A percentile compares a stretch with the other conserved stretches of the same genome.
Conservation (phyloP, 352 stramenopile genomes). For the Bremia lactucae region DNA sequence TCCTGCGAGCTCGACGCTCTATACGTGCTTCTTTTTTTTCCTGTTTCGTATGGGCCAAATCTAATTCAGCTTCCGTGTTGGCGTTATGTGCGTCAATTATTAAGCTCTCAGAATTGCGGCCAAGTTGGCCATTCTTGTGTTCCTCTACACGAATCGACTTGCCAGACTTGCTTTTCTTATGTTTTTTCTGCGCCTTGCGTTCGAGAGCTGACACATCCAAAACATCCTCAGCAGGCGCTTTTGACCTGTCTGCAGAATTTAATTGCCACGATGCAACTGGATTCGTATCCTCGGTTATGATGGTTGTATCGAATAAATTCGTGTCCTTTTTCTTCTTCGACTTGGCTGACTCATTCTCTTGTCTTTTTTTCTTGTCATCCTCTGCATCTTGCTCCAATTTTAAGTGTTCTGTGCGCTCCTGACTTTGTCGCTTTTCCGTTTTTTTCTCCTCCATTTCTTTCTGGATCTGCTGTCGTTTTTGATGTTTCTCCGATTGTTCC, state of each 20-base stretch:
- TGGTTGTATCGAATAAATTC: constrained; percentile 1
- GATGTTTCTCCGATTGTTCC: constrained; percentile 23
- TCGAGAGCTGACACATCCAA: constrained; percentile 7
- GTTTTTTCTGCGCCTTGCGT: constrained; percentile 3
- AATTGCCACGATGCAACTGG: neutral
- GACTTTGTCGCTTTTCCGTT: constrained; percentile 14
- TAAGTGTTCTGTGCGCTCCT: constrained; percentile 16
- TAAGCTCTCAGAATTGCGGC: constrained; percentile 1
- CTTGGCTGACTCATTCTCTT: constrained; percentile 13
- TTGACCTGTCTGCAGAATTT: neutral
- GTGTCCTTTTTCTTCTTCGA: constrained; percentile 3
- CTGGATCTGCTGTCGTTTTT: constrained; percentile 23
- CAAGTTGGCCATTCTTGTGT: too few species aligned
- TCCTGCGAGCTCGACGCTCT: constrained; percentile 14
- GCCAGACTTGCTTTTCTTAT: constrained; percentile 3
- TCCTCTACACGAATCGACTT: neutral
- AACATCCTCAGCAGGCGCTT: neutral
- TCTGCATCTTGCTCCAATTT: constrained; percentile 17
- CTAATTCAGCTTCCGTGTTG: neutral
- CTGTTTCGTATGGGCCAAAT: too few species aligned
- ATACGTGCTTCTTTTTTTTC: constrained; percentile 11
- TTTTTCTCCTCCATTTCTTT: constrained; percentile 18
- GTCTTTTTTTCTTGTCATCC: neutral
- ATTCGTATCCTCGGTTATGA: neutral
- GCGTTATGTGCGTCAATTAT: neutral